These are phyloP conservation scores for Tolypocladium ophioglossoides DNA, from an alignment of 2,329 filamentous ascomycete species.

Conservation along the genomic window DNA sequence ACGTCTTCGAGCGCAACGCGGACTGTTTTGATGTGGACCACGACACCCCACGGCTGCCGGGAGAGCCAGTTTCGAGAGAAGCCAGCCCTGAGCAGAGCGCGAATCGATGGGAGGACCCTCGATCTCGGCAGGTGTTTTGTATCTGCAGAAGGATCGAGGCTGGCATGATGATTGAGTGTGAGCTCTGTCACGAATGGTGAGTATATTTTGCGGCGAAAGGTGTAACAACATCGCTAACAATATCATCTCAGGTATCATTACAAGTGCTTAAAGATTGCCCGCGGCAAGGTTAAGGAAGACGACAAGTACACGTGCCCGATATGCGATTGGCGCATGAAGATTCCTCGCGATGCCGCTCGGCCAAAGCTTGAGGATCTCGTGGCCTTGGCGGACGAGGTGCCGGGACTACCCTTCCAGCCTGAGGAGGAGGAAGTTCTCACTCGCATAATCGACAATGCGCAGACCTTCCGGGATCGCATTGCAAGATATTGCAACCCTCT, in stretches of 20 bases:
- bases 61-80: conserved; percentile 84
- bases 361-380: conserved; percentile 89
- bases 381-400: conserved; percentile 74
- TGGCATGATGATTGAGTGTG: conserved; percentile 99
- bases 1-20: conserved; percentile 79
- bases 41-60: conserved; percentile 80
- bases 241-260: conserved; percentile 68
- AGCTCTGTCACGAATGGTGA: conserved; percentile 94
- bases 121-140: conserved; percentile 77
- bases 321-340: conserved; percentile 94
- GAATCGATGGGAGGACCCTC: conserved; percentile 50
- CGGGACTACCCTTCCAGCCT: conserved; percentile 77
- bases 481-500: conserved; percentile 70
- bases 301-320: conserved; percentile 98
- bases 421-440: conserved; percentile 83
- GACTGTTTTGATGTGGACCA: conserved; percentile 81
- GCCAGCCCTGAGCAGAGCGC: conserved; percentile 46
- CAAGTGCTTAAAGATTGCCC: conserved; percentile 94
- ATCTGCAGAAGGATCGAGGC: conserved; percentile 90
- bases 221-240: neutral
- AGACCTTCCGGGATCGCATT: conserved; percentile 75
- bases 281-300: conserved; percentile 95
- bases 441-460: conserved; percentile 79
- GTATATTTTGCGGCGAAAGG: conserved; percentile 17
- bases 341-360: conserved; percentile 88